Conservation (phyloP, 495 filamentous ascomycete species). For the Annulohypoxylon stygium region DNA sequence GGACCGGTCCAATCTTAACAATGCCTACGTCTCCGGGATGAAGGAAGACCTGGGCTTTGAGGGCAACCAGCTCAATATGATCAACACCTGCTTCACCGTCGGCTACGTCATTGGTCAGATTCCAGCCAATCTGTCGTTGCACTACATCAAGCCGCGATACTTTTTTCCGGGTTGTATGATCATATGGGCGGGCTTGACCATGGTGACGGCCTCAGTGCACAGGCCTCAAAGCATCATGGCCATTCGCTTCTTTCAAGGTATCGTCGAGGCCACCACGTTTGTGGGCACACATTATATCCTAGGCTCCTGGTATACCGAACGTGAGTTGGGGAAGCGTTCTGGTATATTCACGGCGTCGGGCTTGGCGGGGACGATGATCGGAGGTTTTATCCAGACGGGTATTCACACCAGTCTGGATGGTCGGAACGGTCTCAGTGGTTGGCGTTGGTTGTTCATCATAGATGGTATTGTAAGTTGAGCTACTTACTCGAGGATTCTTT, state of each 20-base stretch:
- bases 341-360: slow-evolving; percentile 68
- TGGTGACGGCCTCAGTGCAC: slow-evolving; percentile 67
- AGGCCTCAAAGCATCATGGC: slow-evolving; percentile 69
- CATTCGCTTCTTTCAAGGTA: slow-evolving; percentile 77
- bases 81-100: slow-evolving; percentile 66
- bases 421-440: slow-evolving; percentile 65
- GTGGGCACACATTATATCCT: slow-evolving; percentile 75
- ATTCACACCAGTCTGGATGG: slow-evolving; percentile 68
- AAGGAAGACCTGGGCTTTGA: slow-evolving; percentile 70
- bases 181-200: slow-evolving; percentile 71
- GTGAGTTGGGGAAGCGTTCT: slow-evolving; percentile 73
- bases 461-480: slow-evolving; percentile 49
- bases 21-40: slow-evolving; percentile 77
- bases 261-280: slow-evolving; percentile 71
- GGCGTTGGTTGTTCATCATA: slow-evolving; percentile 77
- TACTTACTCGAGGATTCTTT: slow-evolving; percentile 6
- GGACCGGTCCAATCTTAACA: slow-evolving; percentile 70
- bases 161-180: slow-evolving; percentile 74
- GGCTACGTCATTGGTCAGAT: slow-evolving; percentile 71
- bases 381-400: slow-evolving; percentile 70
- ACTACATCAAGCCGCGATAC: slow-evolving; percentile 68
- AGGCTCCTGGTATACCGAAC: slow-evolving; percentile 74
- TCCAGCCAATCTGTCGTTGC: slow-evolving; percentile 70
- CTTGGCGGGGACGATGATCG: slow-evolving; percentile 64
- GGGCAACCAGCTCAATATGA: slow-evolving; percentile 69